phyloP scores from a whole-genome alignment of 805 yeast species.

The Schwanniomyces polymorphus region DNA sequence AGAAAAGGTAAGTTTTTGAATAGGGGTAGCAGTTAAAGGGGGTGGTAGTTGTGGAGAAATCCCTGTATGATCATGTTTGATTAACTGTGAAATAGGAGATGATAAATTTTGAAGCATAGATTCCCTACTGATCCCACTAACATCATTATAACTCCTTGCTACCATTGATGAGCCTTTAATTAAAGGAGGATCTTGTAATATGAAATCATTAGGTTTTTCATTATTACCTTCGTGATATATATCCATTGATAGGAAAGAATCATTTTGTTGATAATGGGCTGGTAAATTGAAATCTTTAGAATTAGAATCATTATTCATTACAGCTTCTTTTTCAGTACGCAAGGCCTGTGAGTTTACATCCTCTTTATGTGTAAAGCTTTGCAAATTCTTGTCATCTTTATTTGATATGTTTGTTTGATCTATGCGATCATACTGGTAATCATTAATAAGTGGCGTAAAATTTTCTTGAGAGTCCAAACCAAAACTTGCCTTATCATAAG shows the following conservation, averaged over 20 bases:
- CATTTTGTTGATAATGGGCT: neutral
- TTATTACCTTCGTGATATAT: slow-evolving; percentile 4
- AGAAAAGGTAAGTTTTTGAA: slow-evolving; percentile 27
- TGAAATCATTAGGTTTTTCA: slow-evolving; percentile 2
- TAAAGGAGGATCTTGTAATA: slow-evolving; percentile 11
- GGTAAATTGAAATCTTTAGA: neutral
- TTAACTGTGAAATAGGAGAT: slow-evolving; percentile 19
- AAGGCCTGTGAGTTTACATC: too few species aligned
- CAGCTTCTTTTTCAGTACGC: neutral
- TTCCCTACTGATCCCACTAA: neutral
- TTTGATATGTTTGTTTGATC: neutral
- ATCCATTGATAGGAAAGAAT: slow-evolving; percentile 3
- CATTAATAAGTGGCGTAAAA: neutral
- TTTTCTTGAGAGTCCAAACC: neutral
- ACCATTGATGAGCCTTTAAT: neutral
- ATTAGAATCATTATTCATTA: neutral
- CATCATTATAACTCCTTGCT: neutral
- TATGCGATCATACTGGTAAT: neutral
- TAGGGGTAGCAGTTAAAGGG: slow-evolving; percentile 23
- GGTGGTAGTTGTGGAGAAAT: slow-evolving; percentile 42
- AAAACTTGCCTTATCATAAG: neutral
- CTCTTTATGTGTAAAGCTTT: too few species aligned
- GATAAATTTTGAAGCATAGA: slow-evolving; percentile 16
- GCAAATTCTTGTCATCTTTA: neutral
- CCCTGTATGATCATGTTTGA: slow-evolving; percentile 16